These are phyloP conservation scores for Sugiyamaella smithiae DNA, from an alignment of 805 yeast species.

Conservation along the genomic window DNA sequence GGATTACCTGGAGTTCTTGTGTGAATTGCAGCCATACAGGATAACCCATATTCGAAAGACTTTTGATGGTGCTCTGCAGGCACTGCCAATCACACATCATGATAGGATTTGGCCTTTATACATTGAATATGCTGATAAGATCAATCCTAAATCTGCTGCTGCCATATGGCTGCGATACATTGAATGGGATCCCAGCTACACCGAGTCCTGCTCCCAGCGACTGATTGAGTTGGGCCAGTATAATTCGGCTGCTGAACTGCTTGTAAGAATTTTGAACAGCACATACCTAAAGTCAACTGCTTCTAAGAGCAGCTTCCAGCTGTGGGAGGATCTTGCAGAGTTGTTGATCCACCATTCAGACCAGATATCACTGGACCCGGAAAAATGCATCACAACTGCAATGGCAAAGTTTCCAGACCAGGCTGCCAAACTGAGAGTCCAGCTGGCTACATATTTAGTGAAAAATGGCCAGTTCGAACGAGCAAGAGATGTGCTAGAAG, in stretches of 20 bases:
- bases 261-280: slow-evolving; percentile 36
- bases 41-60: slow-evolving; percentile 41
- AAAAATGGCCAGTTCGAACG: slow-evolving; percentile 36
- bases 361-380: slow-evolving; percentile 33
- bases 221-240: slow-evolving; percentile 27
- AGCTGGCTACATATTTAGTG: slow-evolving; percentile 49
- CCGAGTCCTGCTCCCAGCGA: slow-evolving; percentile 29
- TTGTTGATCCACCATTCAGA: slow-evolving; percentile 34
- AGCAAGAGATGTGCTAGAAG: slow-evolving; percentile 46
- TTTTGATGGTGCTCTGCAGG: slow-evolving; percentile 50
- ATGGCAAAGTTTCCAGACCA: slow-evolving; percentile 57
- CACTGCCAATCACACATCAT: slow-evolving; percentile 53
- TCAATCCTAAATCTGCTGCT: slow-evolving; percentile 40
- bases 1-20: slow-evolving; percentile 46
- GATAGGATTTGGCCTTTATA: slow-evolving; percentile 54
- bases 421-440: slow-evolving; percentile 45
- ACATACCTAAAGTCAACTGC: slow-evolving; percentile 36
- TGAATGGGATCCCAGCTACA: slow-evolving; percentile 26
- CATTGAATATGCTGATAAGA: slow-evolving; percentile 47
- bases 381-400: slow-evolving; percentile 37
- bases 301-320: slow-evolving; percentile 46
- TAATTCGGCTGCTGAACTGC: slow-evolving; percentile 36
- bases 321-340: slow-evolving; percentile 48
- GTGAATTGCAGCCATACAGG: slow-evolving; percentile 16
- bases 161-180: slow-evolving; percentile 37